Evolutionary conservation across 1,284 basidiomycete species (phyloP).

Genomic region (Moesziomyces aphidis): DNA sequence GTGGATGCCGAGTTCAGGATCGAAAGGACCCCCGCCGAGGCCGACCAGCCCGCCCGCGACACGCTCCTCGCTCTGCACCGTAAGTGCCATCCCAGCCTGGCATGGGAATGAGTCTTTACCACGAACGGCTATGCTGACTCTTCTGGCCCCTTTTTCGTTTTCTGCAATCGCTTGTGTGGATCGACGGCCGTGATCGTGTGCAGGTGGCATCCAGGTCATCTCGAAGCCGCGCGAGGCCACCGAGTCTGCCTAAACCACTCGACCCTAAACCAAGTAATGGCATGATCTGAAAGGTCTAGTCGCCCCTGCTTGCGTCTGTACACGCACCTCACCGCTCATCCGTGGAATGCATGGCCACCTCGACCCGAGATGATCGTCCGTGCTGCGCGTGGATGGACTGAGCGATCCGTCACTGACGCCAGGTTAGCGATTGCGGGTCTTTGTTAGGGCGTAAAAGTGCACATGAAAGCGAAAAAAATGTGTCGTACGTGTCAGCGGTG

Average conservation of each 20-base stretch:
- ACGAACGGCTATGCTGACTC: too few species aligned
- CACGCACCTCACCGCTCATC: too few species aligned
- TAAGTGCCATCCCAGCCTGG: conserved; percentile 14
- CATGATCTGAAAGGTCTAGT: neutral
- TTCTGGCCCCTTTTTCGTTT: too few species aligned
- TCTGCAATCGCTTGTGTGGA: neutral
- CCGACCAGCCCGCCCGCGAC: conserved; percentile 25
- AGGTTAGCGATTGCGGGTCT: too few species aligned
- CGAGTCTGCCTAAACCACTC: conserved; percentile 17
- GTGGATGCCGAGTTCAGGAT: conserved; percentile 65
- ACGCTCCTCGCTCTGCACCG: conserved; percentile 57
- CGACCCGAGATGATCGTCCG: too few species aligned
- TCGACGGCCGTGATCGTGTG: too few species aligned
- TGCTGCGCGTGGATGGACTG: too few species aligned
- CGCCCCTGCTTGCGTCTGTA: too few species aligned
- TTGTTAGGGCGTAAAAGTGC: neutral
- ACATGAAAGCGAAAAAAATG: neutral
- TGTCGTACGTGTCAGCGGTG: neutral
- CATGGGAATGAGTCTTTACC: too few species aligned
- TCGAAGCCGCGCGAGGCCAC: conserved; percentile 49
- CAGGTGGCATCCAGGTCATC: conserved; percentile 55
- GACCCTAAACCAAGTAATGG: neutral
- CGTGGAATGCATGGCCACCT: too few species aligned
- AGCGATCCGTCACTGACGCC: too few species aligned
- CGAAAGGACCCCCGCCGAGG: conserved; percentile 48